Conservation (phyloP, 371 early-diverging fungal genomes). For the Zychaea mexicana region DNA sequence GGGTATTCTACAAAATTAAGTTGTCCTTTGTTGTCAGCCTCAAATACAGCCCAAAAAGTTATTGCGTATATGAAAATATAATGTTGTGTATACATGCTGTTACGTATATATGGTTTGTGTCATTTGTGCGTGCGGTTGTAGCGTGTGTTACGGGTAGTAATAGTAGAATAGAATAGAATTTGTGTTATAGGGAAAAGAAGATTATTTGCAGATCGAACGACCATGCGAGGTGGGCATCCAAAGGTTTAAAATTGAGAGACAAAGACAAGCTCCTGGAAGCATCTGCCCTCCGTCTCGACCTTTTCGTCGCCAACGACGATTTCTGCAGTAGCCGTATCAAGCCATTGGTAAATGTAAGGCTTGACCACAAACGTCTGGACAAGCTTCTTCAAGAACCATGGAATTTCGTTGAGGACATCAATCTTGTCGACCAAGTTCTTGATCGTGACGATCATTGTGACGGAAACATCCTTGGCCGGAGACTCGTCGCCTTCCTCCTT, state of each 20-base stretch:
- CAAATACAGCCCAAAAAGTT: too few relatives aligned
- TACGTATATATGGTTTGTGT: too few relatives aligned
- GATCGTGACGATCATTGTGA: slow-evolving; percentile 62
- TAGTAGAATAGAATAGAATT: not conserved
- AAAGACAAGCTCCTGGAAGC: slow-evolving; percentile 71
- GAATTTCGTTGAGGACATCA: slow-evolving; percentile 87
- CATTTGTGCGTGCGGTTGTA: too few relatives aligned
- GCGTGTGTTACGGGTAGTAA: not conserved
- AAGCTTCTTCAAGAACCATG: slow-evolving; percentile 84
- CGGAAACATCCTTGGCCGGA: slow-evolving; percentile 60
- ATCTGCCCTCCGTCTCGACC: slow-evolving; percentile 55
- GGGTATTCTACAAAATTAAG: too few relatives aligned
- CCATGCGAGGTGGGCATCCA: too few relatives aligned
- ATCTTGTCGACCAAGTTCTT: slow-evolving; percentile 74
- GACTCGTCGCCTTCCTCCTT: slow-evolving; percentile 49
- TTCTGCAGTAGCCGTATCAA: slow-evolving; percentile 64
- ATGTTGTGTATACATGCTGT: not conserved
- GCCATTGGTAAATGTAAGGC: slow-evolving; percentile 93
- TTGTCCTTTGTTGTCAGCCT: too few relatives aligned
- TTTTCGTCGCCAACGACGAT: slow-evolving; percentile 71
- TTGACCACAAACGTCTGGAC: slow-evolving; percentile 92
- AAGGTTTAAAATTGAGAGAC: slow-evolving; percentile 48
- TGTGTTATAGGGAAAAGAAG: too few relatives aligned
- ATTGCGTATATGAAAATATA: not conserved
- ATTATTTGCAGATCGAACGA: too few relatives aligned